These are phyloP conservation scores for Durotheca rogersii DNA, from an alignment of 495 filamentous ascomycete genomes.

Conservation along the genomic window DNA sequence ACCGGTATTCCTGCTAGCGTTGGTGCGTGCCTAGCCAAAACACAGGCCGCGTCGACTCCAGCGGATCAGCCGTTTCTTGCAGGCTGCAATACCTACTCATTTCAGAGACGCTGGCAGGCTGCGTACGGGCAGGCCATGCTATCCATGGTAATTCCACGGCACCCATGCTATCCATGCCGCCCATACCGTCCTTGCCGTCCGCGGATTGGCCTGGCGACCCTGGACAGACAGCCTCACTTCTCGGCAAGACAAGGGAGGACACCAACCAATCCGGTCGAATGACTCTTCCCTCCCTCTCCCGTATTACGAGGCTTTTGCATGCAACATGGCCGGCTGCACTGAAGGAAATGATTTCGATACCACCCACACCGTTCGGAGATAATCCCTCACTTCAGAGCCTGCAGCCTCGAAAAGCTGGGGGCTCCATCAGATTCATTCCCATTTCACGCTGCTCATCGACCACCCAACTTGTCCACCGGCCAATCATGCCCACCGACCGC, in stretches of 20 bases:
- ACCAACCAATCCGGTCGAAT: slow-evolving; percentile 29
- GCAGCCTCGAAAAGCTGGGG: slow-evolving; percentile 34
- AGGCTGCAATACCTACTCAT: slow-evolving; percentile 21
- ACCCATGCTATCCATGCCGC: too few species aligned
- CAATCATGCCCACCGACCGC: slow-evolving; percentile 26
- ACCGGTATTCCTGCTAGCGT: neutral
- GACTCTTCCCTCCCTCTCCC: slow-evolving; percentile 26
- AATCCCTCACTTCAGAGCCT: slow-evolving; percentile 33
- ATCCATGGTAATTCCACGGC: too few species aligned
- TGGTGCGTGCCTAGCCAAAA: neutral
- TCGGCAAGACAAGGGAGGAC: slow-evolving; percentile 34
- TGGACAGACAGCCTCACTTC: slow-evolving; percentile 39
- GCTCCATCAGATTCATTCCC: slow-evolving; percentile 31
- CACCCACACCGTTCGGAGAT: slow-evolving; percentile 36
- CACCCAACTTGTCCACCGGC: slow-evolving; percentile 1
- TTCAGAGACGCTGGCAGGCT: slow-evolving; percentile 15
- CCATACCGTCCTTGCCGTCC: slow-evolving; percentile 12
- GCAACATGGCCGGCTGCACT: slow-evolving; percentile 31
- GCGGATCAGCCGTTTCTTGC: slow-evolving; percentile 7
- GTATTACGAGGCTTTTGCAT: slow-evolving; percentile 42
- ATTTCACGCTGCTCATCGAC: neutral
- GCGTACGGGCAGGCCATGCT: slow-evolving; percentile 2
- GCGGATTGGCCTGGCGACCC: slow-evolving; percentile 28
- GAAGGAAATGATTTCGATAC: slow-evolving; percentile 35
- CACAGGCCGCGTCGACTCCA: slow-evolving; percentile 1